Evolutionary conservation across 495 filamentous ascomycete genomes (phyloP).

Genomic region (Massariosphaeria phaeospora): DNA sequence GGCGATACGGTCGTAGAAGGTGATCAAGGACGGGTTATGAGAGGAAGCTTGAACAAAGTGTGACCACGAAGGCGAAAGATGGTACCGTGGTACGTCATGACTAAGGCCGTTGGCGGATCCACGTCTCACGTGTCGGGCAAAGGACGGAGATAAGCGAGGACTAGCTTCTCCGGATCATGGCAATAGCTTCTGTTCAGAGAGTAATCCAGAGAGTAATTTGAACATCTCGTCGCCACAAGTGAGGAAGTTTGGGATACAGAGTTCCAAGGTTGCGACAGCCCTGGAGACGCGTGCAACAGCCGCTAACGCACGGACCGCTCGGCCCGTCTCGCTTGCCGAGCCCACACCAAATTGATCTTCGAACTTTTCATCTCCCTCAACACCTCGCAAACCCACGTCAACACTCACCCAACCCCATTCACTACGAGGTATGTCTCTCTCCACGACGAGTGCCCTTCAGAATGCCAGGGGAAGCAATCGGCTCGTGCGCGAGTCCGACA

Average conservation of each 20-base stretch:
- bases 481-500: slow-evolving; percentile 51
- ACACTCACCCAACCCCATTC: slow-evolving; percentile 16
- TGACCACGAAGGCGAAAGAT: not conserved
- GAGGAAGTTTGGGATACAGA: not conserved
- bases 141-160: not conserved
- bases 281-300: not conserved
- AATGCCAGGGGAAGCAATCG: slow-evolving; percentile 36
- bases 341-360: slow-evolving; percentile 8
- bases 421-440: slow-evolving; percentile 35
- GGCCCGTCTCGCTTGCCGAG: slow-evolving; percentile 2
- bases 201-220: no score
- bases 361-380: slow-evolving; percentile 1
- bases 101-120: not conserved
- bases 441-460: slow-evolving; percentile 38
- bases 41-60: not conserved
- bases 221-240: no score
- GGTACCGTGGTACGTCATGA: not conserved
- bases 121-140: not conserved
- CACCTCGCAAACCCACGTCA: slow-evolving; percentile 8
- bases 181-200: no score
- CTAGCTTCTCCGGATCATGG: no score
- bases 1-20: not conserved
- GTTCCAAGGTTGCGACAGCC: no score
- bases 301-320: not conserved
- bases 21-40: not conserved